Evolutionary conservation across 257 asterid species (phyloP), one percentile per base, ranked within the genome.

Genomic region (Solanum acaule): DNA sequence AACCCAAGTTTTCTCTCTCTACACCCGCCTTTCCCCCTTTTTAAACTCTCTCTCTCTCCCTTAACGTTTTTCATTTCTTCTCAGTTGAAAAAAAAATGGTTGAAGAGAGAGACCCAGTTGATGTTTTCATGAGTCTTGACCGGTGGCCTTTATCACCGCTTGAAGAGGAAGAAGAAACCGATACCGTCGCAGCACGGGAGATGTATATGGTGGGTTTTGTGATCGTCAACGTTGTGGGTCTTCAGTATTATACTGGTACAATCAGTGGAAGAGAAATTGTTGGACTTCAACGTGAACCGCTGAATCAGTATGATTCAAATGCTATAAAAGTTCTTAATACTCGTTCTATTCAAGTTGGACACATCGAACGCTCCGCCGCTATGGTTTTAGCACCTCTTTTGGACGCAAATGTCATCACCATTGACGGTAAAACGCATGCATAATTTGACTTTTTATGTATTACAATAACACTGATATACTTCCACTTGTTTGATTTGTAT

Each of bases 281-380:
- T 81, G 95, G 95, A n/a, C 89, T 96, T 81, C 93, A 93, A 56
- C 95, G 98, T 34, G 96, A 95, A 8, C 95, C 93, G 14, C 79
- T 92, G 73, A 94, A 96, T 61, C 92, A 92, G 2, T 68, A 88
- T 73, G 98, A 96, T 52, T 87, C 12, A 2, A 92, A 95, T 87
- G 98, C 99, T 15, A 96, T 96, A 31, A 91, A 87, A 87, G 99
- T 95, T 63, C 87, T 96, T 59, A 95, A 96, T 89, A 90, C 90
- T 70, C 31, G 93, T 90, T 88, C 92, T 10, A 85, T 84, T 12
- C 99, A 95, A 89, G 96, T 96, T 33, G 99, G 99, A 27, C 85
- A 90, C 92, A 86, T 96, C 61, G 98, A 95, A 84, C 93, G 94
- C 86, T 7, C 90, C 13, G 94, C 92, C 35, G 95, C 98, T 9